These are phyloP conservation scores for Arthrobotrys entomopaga DNA, from an alignment of 2,329 filamentous ascomycete species.

Conservation along the genomic window DNA sequence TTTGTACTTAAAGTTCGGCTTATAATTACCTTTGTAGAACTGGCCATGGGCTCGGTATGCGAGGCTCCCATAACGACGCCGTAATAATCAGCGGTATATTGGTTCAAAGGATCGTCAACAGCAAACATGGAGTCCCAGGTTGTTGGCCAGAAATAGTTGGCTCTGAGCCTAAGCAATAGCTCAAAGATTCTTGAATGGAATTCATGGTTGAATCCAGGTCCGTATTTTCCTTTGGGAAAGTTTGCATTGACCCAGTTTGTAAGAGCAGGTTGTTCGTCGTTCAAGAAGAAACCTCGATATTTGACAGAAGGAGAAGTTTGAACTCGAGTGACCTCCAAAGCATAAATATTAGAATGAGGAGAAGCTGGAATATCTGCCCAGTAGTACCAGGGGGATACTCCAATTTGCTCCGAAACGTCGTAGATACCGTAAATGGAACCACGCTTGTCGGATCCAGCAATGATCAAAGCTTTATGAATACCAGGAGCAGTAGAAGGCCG, in stretches of 20 bases:
- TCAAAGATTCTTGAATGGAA: constrained; percentile 78
- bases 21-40: constrained; percentile 65
- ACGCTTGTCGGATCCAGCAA: constrained; percentile 74
- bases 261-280: constrained; percentile 74
- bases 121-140: constrained; percentile 78
- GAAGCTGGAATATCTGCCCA: constrained; percentile 72
- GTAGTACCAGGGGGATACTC: constrained; percentile 76
- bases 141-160: constrained; percentile 80
- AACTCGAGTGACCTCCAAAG: constrained; percentile 67
- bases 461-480: constrained; percentile 70
- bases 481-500: constrained; percentile 67
- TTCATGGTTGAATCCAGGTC: constrained; percentile 66
- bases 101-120: constrained; percentile 75
- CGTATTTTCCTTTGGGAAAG: constrained; percentile 64
- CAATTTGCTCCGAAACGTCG: constrained; percentile 77
- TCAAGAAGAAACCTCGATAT: constrained; percentile 76
- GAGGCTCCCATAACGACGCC: constrained; percentile 78
- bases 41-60: constrained; percentile 77
- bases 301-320: constrained; percentile 72
- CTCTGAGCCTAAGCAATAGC: constrained; percentile 73
- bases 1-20: constrained; percentile 62
- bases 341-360: constrained; percentile 68
- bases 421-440: constrained; percentile 77
- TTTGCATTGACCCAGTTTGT: constrained; percentile 74
- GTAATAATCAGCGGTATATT: constrained; percentile 77